A percentile compares a stretch with the other conserved stretches of the same genome.
Evolutionary conservation across 164 flowering plant genomes (phyloP).

Genomic region (Liquidambar formosana): DNA sequence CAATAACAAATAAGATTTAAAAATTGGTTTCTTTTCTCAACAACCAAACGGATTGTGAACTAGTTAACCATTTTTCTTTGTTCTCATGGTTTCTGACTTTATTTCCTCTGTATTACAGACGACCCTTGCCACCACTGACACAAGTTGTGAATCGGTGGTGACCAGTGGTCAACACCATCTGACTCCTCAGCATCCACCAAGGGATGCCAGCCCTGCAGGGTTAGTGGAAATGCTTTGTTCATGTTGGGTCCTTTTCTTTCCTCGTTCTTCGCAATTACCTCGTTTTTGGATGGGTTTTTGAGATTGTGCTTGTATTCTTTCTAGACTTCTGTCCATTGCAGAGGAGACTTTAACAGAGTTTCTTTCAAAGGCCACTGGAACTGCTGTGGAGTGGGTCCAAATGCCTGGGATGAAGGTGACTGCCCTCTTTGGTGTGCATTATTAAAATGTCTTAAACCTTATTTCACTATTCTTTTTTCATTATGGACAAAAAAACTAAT

Average conservation of each 20-base stretch:
- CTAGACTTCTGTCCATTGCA: constrained; percentile 90
- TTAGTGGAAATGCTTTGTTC: constrained; percentile 34
- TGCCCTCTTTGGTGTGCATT: constrained; percentile 8
- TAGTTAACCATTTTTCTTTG: neutral
- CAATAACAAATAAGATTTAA: neutral
- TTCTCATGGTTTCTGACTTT: neutral
- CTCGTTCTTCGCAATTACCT: constrained; percentile 4
- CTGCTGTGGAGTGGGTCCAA: constrained; percentile 98
- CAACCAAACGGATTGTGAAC: constrained; percentile 1
- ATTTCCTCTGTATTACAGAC: constrained; percentile 42
- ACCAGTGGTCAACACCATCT: constrained; percentile 84
- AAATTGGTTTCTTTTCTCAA: neutral
- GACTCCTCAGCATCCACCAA: constrained; percentile 89
- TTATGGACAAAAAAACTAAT: neutral
- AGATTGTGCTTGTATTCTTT: constrained; percentile 29
- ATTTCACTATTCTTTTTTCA: constrained; percentile 1
- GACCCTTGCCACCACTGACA: constrained; percentile 72
- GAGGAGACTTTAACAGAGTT: constrained; percentile 98
- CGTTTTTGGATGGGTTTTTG: constrained; percentile 16
- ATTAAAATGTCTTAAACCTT: neutral
- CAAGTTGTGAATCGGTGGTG: constrained; percentile 96
- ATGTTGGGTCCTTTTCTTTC: constrained; percentile 27
- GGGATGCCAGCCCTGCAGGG: constrained; percentile 99
- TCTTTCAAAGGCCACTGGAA: constrained; percentile 97
- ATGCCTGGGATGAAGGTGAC: constrained; percentile 97